Percentiles rank a stretch among this genome's conserved stretches.
Conservation (phyloP, 2,329 filamentous ascomycete species). For the Alternaria dauci region DNA sequence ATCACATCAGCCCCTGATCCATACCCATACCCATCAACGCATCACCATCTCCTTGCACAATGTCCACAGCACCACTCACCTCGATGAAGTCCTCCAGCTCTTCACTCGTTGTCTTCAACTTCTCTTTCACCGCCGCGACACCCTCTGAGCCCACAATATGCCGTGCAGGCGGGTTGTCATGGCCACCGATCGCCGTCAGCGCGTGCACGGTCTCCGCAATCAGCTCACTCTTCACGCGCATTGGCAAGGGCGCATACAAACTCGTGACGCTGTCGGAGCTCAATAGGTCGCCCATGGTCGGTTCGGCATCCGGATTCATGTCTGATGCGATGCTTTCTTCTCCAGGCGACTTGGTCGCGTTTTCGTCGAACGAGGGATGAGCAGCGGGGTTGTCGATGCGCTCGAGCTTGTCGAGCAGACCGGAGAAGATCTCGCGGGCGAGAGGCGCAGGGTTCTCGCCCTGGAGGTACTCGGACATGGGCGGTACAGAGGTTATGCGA, state of each 20-base stretch:
- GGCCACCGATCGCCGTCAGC: slow-evolving; percentile 88
- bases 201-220: slow-evolving; percentile 92
- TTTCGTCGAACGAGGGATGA: slow-evolving; percentile 33
- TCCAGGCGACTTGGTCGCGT: slow-evolving; percentile 45
- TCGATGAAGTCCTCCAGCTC: slow-evolving; percentile 97
- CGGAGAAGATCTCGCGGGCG: slow-evolving; percentile 81
- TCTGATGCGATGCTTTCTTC: slow-evolving; percentile 35
- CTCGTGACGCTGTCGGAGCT: slow-evolving; percentile 64
- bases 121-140: slow-evolving; percentile 88
- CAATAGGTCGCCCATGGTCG: slow-evolving; percentile 56
- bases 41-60: slow-evolving; percentile 52
- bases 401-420: slow-evolving; percentile 79
- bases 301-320: slow-evolving; percentile 43
- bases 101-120: slow-evolving; percentile 93
- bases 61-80: slow-evolving; percentile 84
- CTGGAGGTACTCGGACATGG: slow-evolving; percentile 73
- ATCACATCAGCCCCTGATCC: slow-evolving; percentile 20
- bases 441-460: slow-evolving; percentile 78
- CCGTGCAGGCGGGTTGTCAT: slow-evolving; percentile 92
- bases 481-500: slow-evolving; percentile 82
- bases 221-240: slow-evolving; percentile 73
- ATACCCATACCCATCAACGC: slow-evolving; percentile 13
- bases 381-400: slow-evolving; percentile 58
- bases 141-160: slow-evolving; percentile 95
- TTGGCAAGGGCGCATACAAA: slow-evolving; percentile 75